Base-by-base conservation (phyloP, 169 alveolate genomes). In the Cryptosporidium meleagridis region DNA sequence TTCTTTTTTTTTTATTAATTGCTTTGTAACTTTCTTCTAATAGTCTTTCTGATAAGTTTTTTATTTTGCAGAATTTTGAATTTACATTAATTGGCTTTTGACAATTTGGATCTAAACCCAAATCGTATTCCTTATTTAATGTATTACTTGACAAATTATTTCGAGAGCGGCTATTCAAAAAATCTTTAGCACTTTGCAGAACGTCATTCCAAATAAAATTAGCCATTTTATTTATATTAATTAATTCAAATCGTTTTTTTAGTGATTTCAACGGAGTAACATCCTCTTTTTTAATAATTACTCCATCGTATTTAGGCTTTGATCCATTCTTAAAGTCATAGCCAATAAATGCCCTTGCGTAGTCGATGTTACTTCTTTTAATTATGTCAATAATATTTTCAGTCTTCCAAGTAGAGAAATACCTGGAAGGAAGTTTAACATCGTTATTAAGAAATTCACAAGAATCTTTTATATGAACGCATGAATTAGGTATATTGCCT, bases 231-330 rank as follows among this genome's bases (percentile, higher is more conserved):
- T 44, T 53, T 5, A 80, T 80, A n/a, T 80, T 80, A 2, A n/a
- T 41, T 6, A 62, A 44, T 29, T 80, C 80, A 29, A 26, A 10
- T 5, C 68, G 61, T 44, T 39, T 80, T 48, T 80, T 80, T n/a
- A 44, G 21, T 8, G 23, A 37, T 29, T 62, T 61, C 16, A 80
- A 16, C 23, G 8, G 23, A 23, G 1, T 45, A 29, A 62, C 14
- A 51, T 80, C 75, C 9, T 37, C 23, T 62, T 80, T 65, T 31
- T 80, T 80, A 4, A 80, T 62, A 10, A 80, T 10, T 45, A 62
- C n/a, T 14, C 89, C 89, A 58, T 80, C 68, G 44, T 80, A 80
- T 39, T 44, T 37, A 31, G 89, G 89, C 62, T 80, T 65, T n/a
- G 85, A 21, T 7, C 48, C 48, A 29, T 65, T 65, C 2, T 65